Evolutionary conservation across 768 basidiomycete species (phyloP).

Genomic region (Candolleomyces efflorescens): DNA sequence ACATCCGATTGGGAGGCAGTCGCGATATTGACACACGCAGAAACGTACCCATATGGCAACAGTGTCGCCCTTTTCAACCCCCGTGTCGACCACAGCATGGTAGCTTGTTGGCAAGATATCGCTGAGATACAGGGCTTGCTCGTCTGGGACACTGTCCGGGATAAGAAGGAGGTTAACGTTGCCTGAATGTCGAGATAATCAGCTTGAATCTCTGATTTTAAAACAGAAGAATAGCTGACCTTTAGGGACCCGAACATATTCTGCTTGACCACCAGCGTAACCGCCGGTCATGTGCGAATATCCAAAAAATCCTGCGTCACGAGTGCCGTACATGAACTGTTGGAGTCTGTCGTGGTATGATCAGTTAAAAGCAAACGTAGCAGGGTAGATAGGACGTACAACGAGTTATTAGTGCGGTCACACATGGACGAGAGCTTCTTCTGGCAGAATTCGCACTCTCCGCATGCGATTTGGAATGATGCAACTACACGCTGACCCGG

Average conservation of each 20-base stretch:
- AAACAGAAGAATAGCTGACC: constrained; percentile 17
- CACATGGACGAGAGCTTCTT: constrained; percentile 71
- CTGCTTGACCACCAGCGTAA: constrained; percentile 71
- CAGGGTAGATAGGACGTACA: constrained; percentile 40
- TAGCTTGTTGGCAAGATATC: constrained; percentile 71
- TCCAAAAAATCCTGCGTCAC: constrained; percentile 69
- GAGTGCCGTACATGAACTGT: constrained; percentile 59
- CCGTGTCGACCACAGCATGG: constrained; percentile 69
- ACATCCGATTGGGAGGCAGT: neutral
- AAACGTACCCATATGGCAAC: constrained; percentile 65
- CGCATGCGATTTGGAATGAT: constrained; percentile 76
- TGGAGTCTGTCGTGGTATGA: constrained; percentile 31
- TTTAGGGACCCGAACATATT: constrained; percentile 68
- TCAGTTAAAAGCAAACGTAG: no score
- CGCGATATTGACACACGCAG: no score
- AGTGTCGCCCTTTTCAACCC: constrained; percentile 65
- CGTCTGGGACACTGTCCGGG: constrained; percentile 60
- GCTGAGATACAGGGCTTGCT: constrained; percentile 53
- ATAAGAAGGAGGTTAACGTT: constrained; percentile 69
- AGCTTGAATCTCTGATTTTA: neutral
- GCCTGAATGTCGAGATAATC: constrained; percentile 13
- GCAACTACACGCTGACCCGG: constrained; percentile 72
- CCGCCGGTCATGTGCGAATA: constrained; percentile 72
- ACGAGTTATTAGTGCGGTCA: constrained; percentile 65
- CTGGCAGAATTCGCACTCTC: constrained; percentile 68